Base-by-base conservation (phyloP, 306 rosid species). In the Medicago arabica region DNA sequence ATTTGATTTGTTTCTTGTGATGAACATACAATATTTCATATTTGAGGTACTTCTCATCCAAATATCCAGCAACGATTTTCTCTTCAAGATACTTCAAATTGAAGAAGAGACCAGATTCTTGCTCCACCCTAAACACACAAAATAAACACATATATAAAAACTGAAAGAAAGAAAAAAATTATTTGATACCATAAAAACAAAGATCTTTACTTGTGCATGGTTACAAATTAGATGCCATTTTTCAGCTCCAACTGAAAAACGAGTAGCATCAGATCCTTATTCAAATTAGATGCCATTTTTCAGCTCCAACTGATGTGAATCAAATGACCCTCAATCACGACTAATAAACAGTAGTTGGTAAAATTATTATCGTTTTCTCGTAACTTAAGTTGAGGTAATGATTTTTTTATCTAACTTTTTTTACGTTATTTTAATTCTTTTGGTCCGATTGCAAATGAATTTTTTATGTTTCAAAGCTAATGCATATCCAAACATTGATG, bases 181-280 rank as follows among this genome's bases (percentile, higher is more conserved):
- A 0, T 49, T 50, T 50, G 4, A 17, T 34, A 54, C 0, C 18
- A 11, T 28, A 12, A 36, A 70, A n/a, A 36, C 0, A 41, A 41
- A 18, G 46, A 28, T 4, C 47, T 81, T 87, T 68, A 93, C 98
- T 43, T 91, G 84, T 89, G 97, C 50, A 85, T 71, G 12, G 98
- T 74, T 23, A 85, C 96, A n/a, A n/a, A n/a, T 69, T 74, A 80
- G 58, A 81, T 85, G 49, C 86, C 88, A 85, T 89, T 91, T 77
- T 93, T 96, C n/a, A n/a, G n/a, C 2, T 87, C 83, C 13, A 93
- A 93, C 81, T 93, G 98, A 75, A 93, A 88, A 34, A 93, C 71
- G 53, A 93, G 88, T 62, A 88, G 78, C 80, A 88, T 88, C 85
- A 93, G 21, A 78, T 93, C 93, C 83, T 83, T 83, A 78, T 83